Evolutionary conservation across 1,284 basidiomycete species (phyloP), one percentile per base, ranked within the genome.

Genomic region (Heterobasidion occidentale): DNA sequence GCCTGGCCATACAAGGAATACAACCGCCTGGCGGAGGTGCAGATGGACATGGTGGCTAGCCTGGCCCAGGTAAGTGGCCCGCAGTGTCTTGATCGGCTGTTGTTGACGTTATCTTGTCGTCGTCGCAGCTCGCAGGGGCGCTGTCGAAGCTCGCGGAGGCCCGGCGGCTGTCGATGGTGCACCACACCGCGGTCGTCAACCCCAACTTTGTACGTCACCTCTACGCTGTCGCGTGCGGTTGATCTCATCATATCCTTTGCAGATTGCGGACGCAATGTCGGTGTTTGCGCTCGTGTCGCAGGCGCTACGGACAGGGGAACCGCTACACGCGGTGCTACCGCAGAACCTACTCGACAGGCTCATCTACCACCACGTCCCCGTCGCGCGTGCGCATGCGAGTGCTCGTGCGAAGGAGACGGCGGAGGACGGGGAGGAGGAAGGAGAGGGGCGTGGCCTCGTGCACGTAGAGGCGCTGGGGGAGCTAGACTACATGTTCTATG

Each of bases 1-100:
- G 68, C 67, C 44, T 83, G 80, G 80, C 74, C 79, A 5, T 64
- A 63, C 12, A 71, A 76, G 46, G 74, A 80, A 51, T 83, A 82
- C 59, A 66, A 65, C 49, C 66, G 67, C 50, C 60, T 83, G 9
- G 61, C 74, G 7, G 68, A 73, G 47, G 64, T 73, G 3, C 70
- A 78, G 65, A 59, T 64, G 36, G 73, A 76, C 36, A 79, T 78
- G 74, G 62, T 77, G n/a, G 58, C 63, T 2, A 68, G 66, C 56
- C 62, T 79, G 9, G 66, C 71, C 1, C 69, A 77, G 70, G 77
- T 78, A 52, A 33, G 69, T 61, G 8, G 27, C 27, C 27, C 27
- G 27, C 5, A 27, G 27, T 27, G 27, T 27, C 27, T 27, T 27
- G 27, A 27, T 27, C 51, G 5, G 12, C 19, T 47, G 17, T 27